Evolutionary conservation across 805 yeast species (phyloP).

Genomic region (Metschnikowia chrysomelidarum): DNA sequence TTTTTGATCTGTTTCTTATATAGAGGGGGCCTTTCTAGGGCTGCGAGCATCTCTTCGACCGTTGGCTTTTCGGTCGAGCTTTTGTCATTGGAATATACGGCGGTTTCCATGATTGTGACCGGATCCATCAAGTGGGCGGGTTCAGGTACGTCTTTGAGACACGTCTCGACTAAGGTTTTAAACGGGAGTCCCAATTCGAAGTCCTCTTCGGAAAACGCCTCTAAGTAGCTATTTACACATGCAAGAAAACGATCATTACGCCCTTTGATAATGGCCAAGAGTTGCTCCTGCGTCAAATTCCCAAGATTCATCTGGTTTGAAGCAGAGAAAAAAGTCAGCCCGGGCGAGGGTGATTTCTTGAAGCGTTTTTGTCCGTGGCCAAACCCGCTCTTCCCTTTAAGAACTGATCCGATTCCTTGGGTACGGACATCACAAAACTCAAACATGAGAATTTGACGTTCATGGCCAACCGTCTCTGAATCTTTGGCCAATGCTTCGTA

Average conservation of each 20-base stretch:
- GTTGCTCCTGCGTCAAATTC: conserved; percentile 51
- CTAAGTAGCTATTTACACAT: conserved; percentile 19
- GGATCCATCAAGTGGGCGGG: conserved; percentile 57
- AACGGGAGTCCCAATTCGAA: conserved; percentile 38
- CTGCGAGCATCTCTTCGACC: conserved; percentile 44
- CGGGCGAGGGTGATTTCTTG: conserved; percentile 4
- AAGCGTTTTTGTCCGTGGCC: conserved; percentile 6
- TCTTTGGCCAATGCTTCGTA: conserved; percentile 53
- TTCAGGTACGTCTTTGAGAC: conserved; percentile 45
- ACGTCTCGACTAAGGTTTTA: conserved; percentile 33
- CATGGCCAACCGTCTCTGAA: conserved; percentile 45
- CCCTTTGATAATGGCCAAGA: conserved; percentile 57
- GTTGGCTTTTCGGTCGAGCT: conserved; percentile 12
- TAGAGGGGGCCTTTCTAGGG: conserved; percentile 45
- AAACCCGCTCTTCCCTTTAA: conserved; percentile 22
- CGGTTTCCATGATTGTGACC: conserved; percentile 39
- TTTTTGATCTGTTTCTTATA: conserved; percentile 65
- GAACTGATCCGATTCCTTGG: conserved; percentile 41
- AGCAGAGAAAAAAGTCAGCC: conserved; percentile 27
- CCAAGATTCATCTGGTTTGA: conserved; percentile 48
- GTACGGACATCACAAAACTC: conserved; percentile 72
- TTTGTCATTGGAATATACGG: background rate
- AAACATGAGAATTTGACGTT: conserved; percentile 61
- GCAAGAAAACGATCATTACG: conserved; percentile 51
- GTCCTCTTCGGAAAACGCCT: conserved; percentile 23